Percentiles rank a stretch among this genome's conserved stretches.
Conservation (phyloP, 1,139 yeast species). For the Suhomyces terraborum region DNA sequence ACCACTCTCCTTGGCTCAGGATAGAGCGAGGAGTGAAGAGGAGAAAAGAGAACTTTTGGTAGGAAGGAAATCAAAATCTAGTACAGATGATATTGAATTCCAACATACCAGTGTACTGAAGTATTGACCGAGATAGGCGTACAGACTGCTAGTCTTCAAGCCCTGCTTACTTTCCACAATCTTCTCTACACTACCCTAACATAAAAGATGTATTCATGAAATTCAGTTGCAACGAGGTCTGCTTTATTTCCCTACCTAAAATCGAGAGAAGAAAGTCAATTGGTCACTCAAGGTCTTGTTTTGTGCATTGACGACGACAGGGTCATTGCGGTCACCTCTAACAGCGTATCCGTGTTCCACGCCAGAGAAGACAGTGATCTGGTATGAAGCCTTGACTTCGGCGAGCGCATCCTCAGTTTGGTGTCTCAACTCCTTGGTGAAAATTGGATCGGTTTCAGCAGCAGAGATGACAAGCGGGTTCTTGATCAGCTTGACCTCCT, state of each 20-base stretch:
- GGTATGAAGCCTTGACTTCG: slow-evolving; percentile 48
- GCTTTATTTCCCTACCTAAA: neutral
- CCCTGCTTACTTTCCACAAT: too few relatives aligned
- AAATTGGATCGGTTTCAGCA: slow-evolving; percentile 67
- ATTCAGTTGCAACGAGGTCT: neutral
- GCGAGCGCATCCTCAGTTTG: slow-evolving; percentile 59
- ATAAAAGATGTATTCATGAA: neutral
- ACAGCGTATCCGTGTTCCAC: slow-evolving; percentile 74
- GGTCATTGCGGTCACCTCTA: slow-evolving; percentile 63
- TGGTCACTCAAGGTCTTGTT: slow-evolving; percentile 69
- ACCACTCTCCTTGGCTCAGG: too few relatives aligned
- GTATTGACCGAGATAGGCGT: too few relatives aligned
- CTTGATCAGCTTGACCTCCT: slow-evolving; percentile 57
- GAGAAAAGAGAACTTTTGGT: too few relatives aligned
- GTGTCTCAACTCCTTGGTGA: slow-evolving; percentile 62
- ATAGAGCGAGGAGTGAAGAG: neutral
- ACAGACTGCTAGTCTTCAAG: too few relatives aligned
- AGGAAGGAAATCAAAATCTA: too few relatives aligned
- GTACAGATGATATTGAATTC: too few relatives aligned
- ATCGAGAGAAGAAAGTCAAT: slow-evolving; percentile 30
- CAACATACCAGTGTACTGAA: too few relatives aligned
- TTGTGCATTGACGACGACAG: slow-evolving; percentile 63
- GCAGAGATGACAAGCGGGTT: slow-evolving; percentile 71
- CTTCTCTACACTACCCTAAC: neutral
- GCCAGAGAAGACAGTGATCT: slow-evolving; percentile 60